Percentiles rank a stretch among this genome's conserved stretches.
phyloP scores from a whole-genome alignment of 2,329 filamentous ascomycete species.

The Juglanconis juglandina region DNA sequence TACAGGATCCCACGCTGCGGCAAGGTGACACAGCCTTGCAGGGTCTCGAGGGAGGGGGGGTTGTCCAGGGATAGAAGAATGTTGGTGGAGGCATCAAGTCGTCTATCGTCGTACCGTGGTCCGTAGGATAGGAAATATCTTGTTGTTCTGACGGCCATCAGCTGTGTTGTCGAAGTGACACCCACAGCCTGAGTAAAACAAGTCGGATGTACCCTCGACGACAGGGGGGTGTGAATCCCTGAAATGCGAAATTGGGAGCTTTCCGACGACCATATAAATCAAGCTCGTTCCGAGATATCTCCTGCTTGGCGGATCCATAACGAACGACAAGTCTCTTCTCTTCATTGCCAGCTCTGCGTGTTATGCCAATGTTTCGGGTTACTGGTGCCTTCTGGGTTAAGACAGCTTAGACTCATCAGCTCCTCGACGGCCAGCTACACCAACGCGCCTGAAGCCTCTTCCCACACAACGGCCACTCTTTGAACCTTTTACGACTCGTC shows the following conservation, averaged over 20 bases:
- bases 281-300: background rate
- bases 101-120: constrained; percentile 13
- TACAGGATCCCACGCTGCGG: background rate
- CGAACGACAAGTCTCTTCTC: background rate
- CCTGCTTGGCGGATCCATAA: background rate
- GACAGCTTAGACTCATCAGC: background rate
- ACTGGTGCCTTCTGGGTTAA: background rate
- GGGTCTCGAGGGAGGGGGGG: background rate
- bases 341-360: background rate
- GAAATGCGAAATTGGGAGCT: background rate
- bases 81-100: constrained; percentile 1
- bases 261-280: background rate
- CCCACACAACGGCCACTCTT: too few relatives aligned
- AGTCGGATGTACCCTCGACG: constrained; percentile 5
- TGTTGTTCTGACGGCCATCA: constrained; percentile 5
- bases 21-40: background rate
- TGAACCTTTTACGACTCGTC: background rate
- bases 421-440: too few relatives aligned
- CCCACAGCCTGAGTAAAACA: constrained; percentile 7
- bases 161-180: constrained; percentile 8
- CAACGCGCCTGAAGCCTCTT: too few relatives aligned
- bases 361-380: background rate
- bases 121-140: constrained; percentile 12
- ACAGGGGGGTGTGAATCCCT: constrained; percentile 13
- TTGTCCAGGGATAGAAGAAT: background rate